Conservation (phyloP, 2,329 filamentous ascomycete species). For the Aspergillus alliaceus region DNA sequence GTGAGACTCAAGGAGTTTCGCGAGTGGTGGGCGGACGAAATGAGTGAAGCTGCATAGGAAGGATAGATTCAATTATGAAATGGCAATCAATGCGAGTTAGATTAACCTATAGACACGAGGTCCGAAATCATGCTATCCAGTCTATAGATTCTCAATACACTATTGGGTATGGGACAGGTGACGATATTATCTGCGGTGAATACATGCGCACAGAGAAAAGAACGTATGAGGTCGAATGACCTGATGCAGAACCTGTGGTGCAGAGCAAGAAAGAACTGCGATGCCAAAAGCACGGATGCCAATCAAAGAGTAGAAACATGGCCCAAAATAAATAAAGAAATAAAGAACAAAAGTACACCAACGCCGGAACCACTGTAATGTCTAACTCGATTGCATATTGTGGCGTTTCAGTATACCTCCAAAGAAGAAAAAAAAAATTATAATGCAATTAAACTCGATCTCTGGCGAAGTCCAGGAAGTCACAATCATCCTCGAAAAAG, state of each 20-base stretch:
- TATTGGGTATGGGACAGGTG: conserved; percentile 11
- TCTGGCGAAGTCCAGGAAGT: conserved; percentile 81
- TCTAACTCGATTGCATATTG: conserved; percentile 12
- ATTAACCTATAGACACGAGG: not conserved
- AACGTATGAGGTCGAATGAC: not conserved
- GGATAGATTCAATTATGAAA: not conserved
- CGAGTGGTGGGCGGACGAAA: conserved; percentile 57
- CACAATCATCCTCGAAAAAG: conserved; percentile 91
- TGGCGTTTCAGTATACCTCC: not conserved
- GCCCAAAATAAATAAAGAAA: conserved; percentile 6
- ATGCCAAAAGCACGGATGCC: not conserved
- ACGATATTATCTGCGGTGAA: not conserved
- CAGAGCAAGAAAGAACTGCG: not conserved
- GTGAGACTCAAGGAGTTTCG: conserved; percentile 51
- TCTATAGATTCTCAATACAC: conserved; percentile 10
- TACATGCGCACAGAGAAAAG: not conserved
- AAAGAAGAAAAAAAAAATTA: not conserved
- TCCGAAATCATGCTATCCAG: conserved; percentile 5
- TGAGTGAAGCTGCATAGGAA: conserved; percentile 8
- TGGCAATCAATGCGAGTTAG: not conserved
- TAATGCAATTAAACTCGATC: conserved; percentile 48
- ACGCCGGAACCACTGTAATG: conserved; percentile 20
- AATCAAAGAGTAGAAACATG: not conserved
- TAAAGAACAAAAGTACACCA: conserved; percentile 9
- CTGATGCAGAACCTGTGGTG: not conserved